A percentile compares a stretch with the other conserved stretches of the same genome.
These are phyloP conservation scores for Annona cherimola DNA, from an alignment of 164 flowering plant species.

Conservation along the genomic window DNA sequence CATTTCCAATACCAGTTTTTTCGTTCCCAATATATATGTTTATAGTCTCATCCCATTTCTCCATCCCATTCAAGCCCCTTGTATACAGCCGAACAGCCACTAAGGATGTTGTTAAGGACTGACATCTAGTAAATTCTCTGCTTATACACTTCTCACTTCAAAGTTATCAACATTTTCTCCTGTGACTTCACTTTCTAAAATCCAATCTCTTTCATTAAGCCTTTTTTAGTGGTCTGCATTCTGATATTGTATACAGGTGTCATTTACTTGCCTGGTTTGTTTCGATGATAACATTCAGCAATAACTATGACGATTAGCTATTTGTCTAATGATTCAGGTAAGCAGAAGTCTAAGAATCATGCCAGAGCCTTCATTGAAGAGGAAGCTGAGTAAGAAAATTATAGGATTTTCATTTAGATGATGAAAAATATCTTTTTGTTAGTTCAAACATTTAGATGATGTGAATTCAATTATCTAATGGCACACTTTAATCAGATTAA, in stretches of 20 bases:
- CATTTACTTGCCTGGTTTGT: neutral
- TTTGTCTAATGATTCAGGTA: constrained; percentile 33
- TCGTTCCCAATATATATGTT: too few relatives aligned
- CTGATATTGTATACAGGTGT: neutral
- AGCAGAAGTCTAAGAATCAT: constrained; percentile 25
- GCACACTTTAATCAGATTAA: too few relatives aligned
- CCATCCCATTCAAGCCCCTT: too few relatives aligned
- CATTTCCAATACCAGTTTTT: too few relatives aligned
- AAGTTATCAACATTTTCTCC: neutral
- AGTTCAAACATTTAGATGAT: neutral
- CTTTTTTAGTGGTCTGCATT: neutral
- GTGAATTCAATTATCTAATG: neutral
- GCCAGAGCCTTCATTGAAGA: constrained; percentile 61
- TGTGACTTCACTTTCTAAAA: neutral
- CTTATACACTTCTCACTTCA: neutral
- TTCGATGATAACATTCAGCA: too few relatives aligned
- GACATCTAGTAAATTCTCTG: too few relatives aligned
- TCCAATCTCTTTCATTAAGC: neutral
- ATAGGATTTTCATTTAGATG: neutral
- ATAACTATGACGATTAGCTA: neutral
- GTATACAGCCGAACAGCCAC: too few relatives aligned
- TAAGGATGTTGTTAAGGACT: too few relatives aligned
- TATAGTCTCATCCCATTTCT: too few relatives aligned
- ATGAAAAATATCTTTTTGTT: neutral
- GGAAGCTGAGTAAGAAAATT: constrained; percentile 74